Evolutionary conservation across 2,329 filamentous ascomycete genomes (phyloP).

Genomic region (Verticillium longisporum): DNA sequence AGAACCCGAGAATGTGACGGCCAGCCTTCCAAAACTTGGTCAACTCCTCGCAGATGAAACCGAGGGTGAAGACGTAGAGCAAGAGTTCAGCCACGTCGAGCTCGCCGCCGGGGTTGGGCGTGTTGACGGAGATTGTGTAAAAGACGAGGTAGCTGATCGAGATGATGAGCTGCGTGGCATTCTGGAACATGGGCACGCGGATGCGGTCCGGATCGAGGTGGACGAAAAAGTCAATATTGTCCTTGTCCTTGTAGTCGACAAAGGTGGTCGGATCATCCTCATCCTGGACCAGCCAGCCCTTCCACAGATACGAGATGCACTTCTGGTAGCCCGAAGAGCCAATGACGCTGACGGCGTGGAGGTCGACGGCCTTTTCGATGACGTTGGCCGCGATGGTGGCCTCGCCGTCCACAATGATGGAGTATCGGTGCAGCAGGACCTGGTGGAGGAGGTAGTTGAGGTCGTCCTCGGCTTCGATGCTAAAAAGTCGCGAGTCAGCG

Average conservation of each 20-base stretch:
- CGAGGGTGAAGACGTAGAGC: conserved; percentile 85
- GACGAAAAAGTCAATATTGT: conserved; percentile 66
- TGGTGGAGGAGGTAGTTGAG: conserved; percentile 70
- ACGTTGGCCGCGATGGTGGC: conserved; percentile 75
- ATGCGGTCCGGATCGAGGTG: conserved; percentile 94
- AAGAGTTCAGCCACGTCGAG: conserved; percentile 77
- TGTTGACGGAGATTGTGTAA: conserved; percentile 90
- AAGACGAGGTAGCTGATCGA: conserved; percentile 77
- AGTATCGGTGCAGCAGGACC: conserved; percentile 82
- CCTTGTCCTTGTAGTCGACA: conserved; percentile 77
- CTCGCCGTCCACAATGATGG: conserved; percentile 65
- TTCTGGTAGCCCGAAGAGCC: conserved; percentile 93
- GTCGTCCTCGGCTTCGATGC: conserved; percentile 82
- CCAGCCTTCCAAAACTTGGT: conserved; percentile 93
- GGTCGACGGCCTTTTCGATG: conserved; percentile 86
- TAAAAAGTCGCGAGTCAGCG: conserved; percentile 19
- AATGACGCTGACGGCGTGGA: conserved; percentile 84
- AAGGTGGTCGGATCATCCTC: conserved; percentile 87
- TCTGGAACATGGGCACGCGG: conserved; percentile 88
- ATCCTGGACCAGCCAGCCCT: conserved; percentile 94
- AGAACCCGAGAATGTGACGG: conserved; percentile 85
- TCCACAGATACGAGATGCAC: conserved; percentile 89
- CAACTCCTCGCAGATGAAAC: conserved; percentile 82
- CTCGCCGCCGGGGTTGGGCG: conserved; percentile 78
- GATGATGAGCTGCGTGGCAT: conserved; percentile 77